Evolutionary conservation across 2,329 filamentous ascomycete genomes (phyloP).

Genomic region (Botrytis tulipae): DNA sequence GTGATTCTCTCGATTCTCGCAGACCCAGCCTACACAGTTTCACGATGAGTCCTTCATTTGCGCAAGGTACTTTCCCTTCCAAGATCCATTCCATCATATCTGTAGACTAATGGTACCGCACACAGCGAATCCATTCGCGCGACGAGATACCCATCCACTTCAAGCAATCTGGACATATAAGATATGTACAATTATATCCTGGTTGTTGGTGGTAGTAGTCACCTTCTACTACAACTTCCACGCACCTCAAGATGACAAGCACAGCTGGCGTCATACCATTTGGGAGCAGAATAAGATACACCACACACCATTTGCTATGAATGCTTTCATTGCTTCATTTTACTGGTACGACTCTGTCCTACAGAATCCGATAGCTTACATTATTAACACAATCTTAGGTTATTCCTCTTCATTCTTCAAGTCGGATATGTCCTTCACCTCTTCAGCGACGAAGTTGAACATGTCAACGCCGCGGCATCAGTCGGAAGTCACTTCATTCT

Average conservation of each 20-base stretch:
- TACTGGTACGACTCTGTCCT: constrained; percentile 64
- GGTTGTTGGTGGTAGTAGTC: constrained; percentile 69
- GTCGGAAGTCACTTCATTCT: constrained; percentile 82
- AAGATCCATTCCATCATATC: not conserved
- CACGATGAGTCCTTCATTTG: constrained; percentile 15
- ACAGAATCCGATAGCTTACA: not conserved
- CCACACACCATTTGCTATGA: constrained; percentile 73
- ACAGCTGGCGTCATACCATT: constrained; percentile 58
- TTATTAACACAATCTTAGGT: constrained; percentile 46
- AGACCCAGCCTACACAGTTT: not conserved
- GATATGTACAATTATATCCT: constrained; percentile 69
- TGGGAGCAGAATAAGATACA: constrained; percentile 70
- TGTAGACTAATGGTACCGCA: not conserved
- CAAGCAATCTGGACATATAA: constrained; percentile 70
- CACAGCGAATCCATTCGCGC: constrained; percentile 73
- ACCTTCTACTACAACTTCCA: constrained; percentile 73
- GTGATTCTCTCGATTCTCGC: not conserved
- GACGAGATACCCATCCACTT: constrained; percentile 62
- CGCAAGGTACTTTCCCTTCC: constrained; percentile 5
- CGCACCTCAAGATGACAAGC: constrained; percentile 58
- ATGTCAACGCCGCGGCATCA: constrained; percentile 68
- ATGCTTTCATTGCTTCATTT: constrained; percentile 60
- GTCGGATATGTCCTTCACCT: constrained; percentile 73
- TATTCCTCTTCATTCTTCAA: constrained; percentile 73
- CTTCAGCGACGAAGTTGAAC: constrained; percentile 63